Evolutionary conservation across 2,329 filamentous ascomycete species (phyloP).

Genomic region (Magnaporthiopsis rhizophila): DNA sequence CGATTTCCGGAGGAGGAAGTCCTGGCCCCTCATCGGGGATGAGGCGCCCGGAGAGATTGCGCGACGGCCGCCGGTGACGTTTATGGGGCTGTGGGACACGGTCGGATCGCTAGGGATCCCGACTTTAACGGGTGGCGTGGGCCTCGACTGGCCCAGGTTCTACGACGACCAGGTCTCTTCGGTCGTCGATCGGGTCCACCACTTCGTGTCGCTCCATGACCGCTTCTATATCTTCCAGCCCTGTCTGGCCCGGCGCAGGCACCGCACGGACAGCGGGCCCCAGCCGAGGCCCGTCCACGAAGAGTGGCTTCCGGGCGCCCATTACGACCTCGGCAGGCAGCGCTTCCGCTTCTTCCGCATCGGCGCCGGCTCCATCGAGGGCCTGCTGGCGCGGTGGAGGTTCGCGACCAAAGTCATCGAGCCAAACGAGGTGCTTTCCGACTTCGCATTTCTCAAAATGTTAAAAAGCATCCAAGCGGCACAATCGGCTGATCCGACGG

Average conservation of each 20-base stretch:
- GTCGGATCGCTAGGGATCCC: slow-evolving; percentile 13
- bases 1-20: slow-evolving; percentile 12
- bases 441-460: slow-evolving; percentile 3
- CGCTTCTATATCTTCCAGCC: slow-evolving; percentile 5
- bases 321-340: slow-evolving; percentile 18
- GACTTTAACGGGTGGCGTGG: slow-evolving; percentile 13
- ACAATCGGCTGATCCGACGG: too few relatives aligned
- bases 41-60: slow-evolving; percentile 2
- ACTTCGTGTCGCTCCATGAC: slow-evolving; percentile 17
- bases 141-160: slow-evolving; percentile 9
- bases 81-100: slow-evolving; percentile 18
- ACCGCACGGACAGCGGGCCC: slow-evolving; percentile 2
- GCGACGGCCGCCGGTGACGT: slow-evolving; percentile 13
- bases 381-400: slow-evolving; percentile 2
- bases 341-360: slow-evolving; percentile 4
- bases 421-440: slow-evolving; percentile 6
- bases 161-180: slow-evolving; percentile 18
- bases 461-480: background rate
- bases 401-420: slow-evolving; percentile 7
- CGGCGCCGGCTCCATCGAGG: slow-evolving; percentile 3
- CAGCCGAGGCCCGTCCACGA: slow-evolving; percentile 10
- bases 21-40: slow-evolving; percentile 12
- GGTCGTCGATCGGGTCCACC: slow-evolving; percentile 18
- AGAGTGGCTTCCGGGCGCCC: slow-evolving; percentile 18
- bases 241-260: background rate